Evolutionary conservation across 441 rosid genomes (phyloP), one percentile per base, ranked within the genome.

Genomic region (Arabidopsis lyrata): DNA sequence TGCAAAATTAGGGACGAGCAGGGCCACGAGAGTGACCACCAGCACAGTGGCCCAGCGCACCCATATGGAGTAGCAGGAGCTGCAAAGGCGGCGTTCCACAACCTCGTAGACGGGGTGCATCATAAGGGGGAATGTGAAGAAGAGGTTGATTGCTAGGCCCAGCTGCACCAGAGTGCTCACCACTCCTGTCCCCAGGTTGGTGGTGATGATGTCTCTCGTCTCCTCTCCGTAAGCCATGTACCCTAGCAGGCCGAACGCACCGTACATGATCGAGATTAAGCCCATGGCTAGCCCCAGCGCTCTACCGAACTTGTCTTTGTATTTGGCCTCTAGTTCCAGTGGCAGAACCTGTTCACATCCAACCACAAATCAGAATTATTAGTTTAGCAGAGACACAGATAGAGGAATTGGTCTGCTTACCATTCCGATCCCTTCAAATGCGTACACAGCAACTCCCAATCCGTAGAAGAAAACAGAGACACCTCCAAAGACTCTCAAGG

Each of bases 71-170:
- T 86, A 83, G 5, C 67, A 52, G 10, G 78, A 78, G 38, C 54
- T 74, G 32, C 85, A 81, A 47, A 86, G 53, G 44, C 89, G 81
- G 70, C 93, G 77, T 74, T 88, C 93, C 0, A 73, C 76, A 3
- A 85, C 81, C 69, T 88, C 91, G 16, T 86, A 88, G 49, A 88
- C 91, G 0, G 93, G 93, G 60, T 86, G 85, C 93, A 88, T 88
- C 93, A 86, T 86, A 72, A 88, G 71, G 1, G 93, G 93, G 65
- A 88, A 86, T 6, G 88, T 77, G 67, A 88, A 81, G 74, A 88
- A 88, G 58, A 88, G 81, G 79, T 88, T 88, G 73, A 86, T 78
- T 14, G 88, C 82, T 8, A 88, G 71, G 20, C 91, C 88, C 24
- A 86, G 57, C 77, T 86, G 91, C 50, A 88, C 91, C 63, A 86